Conservation (phyloP, 306 rosid species). For the Luffa aegyptiaca region DNA sequence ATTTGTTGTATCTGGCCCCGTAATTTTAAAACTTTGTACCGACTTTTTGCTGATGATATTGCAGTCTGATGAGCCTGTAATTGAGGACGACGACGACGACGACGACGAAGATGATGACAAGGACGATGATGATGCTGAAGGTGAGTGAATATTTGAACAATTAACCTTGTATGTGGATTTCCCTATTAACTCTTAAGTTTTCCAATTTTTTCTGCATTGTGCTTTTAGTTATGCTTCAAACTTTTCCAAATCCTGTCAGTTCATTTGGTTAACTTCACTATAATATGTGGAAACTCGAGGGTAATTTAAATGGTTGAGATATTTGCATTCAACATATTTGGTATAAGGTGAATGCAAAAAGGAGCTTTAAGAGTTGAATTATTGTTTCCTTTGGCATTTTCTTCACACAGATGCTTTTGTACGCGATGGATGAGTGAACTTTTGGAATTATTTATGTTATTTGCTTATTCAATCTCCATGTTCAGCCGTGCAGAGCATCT, state of each 20-base stretch:
- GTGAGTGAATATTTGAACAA: conserved; percentile 26
- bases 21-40: neutral
- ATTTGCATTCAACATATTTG: neutral
- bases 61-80: conserved; percentile 67
- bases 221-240: neutral
- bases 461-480: neutral
- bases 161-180: neutral
- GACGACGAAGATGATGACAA: conserved; percentile 59
- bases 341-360: neutral
- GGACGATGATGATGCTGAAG: conserved; percentile 59
- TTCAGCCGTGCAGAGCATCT: neutral
- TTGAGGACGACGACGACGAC: conserved; percentile 68
- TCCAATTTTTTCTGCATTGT: neutral
- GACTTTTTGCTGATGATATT: neutral
- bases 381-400: neutral
- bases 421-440: neutral
- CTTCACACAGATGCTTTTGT: neutral
- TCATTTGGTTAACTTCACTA: neutral
- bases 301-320: neutral
- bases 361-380: neutral
- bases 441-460: neutral
- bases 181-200: neutral
- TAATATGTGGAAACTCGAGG: neutral
- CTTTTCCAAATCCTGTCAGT: neutral
- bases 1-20: neutral